Evolutionary conservation across 139 green algal species (phyloP).

Genomic region (Astrephomene gubernaculifera): DNA sequence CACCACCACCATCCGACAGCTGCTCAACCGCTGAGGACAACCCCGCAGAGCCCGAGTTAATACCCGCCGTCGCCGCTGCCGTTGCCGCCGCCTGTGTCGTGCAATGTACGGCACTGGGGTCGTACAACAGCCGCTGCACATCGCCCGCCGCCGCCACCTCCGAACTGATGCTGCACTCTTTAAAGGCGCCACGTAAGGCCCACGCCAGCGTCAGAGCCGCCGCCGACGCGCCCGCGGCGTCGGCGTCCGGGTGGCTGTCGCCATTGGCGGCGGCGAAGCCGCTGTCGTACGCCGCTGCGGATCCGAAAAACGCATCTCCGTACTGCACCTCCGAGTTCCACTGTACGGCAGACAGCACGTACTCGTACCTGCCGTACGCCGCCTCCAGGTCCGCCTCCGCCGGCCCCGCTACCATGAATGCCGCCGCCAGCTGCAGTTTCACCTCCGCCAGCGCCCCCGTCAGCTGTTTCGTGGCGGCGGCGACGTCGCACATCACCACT

Average conservation of each 20-base stretch:
- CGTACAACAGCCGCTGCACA: background rate
- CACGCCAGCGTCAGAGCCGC: slow-evolving; percentile 9
- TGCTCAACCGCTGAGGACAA: too few species aligned
- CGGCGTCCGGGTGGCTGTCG: background rate
- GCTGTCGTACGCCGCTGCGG: background rate
- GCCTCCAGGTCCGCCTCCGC: background rate
- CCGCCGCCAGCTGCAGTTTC: background rate
- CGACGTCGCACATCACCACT: background rate
- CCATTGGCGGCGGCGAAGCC: background rate
- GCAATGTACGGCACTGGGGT: background rate
- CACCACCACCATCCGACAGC: background rate
- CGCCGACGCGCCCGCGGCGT: slow-evolving; percentile 22
- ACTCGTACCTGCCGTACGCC: background rate
- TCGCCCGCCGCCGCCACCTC: slow-evolving; percentile 19
- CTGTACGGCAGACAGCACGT: slow-evolving; percentile 13
- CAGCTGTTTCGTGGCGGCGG: background rate
- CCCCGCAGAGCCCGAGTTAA: too few species aligned
- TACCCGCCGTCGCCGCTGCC: background rate
- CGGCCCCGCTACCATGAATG: background rate
- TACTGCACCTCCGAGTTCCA: slow-evolving; percentile 9
- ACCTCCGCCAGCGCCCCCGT: background rate
- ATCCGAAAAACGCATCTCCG: slow-evolving; percentile 7
- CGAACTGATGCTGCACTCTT: background rate
- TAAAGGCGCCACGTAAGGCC: background rate
- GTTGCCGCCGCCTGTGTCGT: too few species aligned